These are phyloP conservation scores for Eremothecium coryli DNA, from an alignment of 1,139 yeast species.

Conservation along the genomic window DNA sequence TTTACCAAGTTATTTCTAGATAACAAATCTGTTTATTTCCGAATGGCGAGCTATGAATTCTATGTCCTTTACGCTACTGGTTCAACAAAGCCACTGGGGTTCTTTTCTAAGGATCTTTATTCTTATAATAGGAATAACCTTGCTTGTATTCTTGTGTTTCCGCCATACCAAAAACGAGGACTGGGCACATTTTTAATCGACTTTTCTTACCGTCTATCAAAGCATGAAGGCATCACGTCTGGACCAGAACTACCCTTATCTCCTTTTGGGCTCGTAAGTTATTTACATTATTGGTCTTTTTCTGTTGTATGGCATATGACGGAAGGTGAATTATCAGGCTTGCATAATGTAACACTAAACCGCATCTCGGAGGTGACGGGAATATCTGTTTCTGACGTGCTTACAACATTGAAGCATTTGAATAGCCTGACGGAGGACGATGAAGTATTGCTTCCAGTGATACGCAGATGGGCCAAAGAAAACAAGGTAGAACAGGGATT, in stretches of 20 bases:
- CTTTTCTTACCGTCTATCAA: slow-evolving; percentile 69
- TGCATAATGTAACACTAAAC: slow-evolving; percentile 36
- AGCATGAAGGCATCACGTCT: slow-evolving; percentile 47
- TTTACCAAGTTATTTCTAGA: slow-evolving; percentile 87
- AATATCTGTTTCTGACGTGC: slow-evolving; percentile 59
- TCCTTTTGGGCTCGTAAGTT: slow-evolving; percentile 66
- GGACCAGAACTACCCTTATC: slow-evolving; percentile 93
- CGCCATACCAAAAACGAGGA: slow-evolving; percentile 77
- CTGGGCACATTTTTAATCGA: slow-evolving; percentile 75
- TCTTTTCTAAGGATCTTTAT: slow-evolving; percentile 77
- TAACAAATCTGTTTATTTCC: slow-evolving; percentile 78
- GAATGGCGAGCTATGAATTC: slow-evolving; percentile 70
- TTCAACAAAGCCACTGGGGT: slow-evolving; percentile 61
- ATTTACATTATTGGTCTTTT: slow-evolving; percentile 69
- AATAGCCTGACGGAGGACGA: slow-evolving; percentile 34
- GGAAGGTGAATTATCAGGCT: slow-evolving; percentile 32
- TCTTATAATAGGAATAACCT: slow-evolving; percentile 81
- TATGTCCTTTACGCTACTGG: slow-evolving; percentile 55
- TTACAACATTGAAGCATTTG: slow-evolving; percentile 57
- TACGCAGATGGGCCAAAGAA: slow-evolving; percentile 13
- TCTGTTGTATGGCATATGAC: slow-evolving; percentile 37
- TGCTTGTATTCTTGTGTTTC: slow-evolving; percentile 85
- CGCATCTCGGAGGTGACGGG: slow-evolving; percentile 54
- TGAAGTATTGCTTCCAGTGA: slow-evolving; percentile 14
- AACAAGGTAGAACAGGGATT: slow-evolving; percentile 13